Evolutionary conservation across 139 green algal genomes (phyloP).

Genomic region (Pycnococcus provasolii): DNA sequence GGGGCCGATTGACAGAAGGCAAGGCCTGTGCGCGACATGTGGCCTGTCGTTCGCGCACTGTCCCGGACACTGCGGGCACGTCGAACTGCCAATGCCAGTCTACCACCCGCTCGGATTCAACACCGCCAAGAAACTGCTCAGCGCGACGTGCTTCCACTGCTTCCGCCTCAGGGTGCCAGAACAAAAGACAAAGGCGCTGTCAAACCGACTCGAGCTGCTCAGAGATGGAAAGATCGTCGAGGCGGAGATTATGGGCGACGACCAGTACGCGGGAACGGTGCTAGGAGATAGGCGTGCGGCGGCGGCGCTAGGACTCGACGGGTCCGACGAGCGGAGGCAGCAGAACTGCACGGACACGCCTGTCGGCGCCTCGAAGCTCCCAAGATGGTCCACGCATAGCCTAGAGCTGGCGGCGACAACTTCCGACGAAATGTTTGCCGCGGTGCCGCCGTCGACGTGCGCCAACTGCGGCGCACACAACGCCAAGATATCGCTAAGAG

Average conservation of each 20-base stretch:
- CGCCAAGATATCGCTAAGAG: slow-evolving; percentile 46
- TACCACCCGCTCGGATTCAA: slow-evolving; percentile 93
- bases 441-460: slow-evolving; percentile 54
- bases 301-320: no score
- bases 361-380: background rate
- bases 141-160: slow-evolving; percentile 78
- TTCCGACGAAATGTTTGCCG: slow-evolving; percentile 57
- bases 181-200: slow-evolving; percentile 3
- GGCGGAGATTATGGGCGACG: slow-evolving; percentile 1
- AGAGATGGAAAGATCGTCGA: slow-evolving; percentile 9
- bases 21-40: slow-evolving; percentile 76
- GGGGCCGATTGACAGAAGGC: slow-evolving; percentile 62
- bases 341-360: background rate
- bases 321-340: background rate
- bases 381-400: slow-evolving; percentile 21
- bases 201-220: slow-evolving; percentile 12
- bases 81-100: slow-evolving; percentile 88
- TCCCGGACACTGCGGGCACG: slow-evolving; percentile 93
- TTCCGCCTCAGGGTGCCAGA: slow-evolving; percentile 65
- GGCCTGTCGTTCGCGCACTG: slow-evolving; percentile 55
- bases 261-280: background rate
- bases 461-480: slow-evolving; percentile 63
- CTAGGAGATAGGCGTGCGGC: no score
- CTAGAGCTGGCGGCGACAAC: slow-evolving; percentile 6
- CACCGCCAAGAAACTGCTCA: slow-evolving; percentile 74